Conservation (phyloP, 805 yeast genomes). For the Lipomyces orientalis region DNA sequence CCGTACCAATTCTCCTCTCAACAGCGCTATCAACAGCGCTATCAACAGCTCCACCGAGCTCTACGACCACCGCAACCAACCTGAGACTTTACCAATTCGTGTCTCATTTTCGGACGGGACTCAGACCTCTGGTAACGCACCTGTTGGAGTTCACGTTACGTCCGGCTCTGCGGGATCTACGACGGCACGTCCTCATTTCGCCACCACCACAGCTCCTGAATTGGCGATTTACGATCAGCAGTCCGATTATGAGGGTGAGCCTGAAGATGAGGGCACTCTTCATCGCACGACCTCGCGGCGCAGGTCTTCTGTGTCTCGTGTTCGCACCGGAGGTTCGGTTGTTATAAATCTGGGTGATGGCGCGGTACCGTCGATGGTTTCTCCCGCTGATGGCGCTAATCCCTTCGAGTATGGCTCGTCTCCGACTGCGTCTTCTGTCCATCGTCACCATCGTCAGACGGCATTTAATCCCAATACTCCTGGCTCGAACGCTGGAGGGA, state of each 20-base stretch:
- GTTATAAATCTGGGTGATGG: conserved; percentile 4
- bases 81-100: conserved; percentile 51
- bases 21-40: neutral
- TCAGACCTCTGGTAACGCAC: neutral
- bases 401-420: conserved; percentile 7
- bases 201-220: conserved; percentile 21
- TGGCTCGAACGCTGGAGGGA: neutral
- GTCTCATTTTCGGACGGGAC: conserved; percentile 30
- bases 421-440: neutral
- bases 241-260: conserved; percentile 26
- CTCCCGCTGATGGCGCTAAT: neutral
- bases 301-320: neutral
- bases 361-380: neutral
- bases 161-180: conserved; percentile 21
- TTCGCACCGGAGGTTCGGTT: conserved; percentile 8
- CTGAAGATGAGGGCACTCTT: neutral
- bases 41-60: conserved; percentile 41
- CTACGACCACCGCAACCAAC: conserved; percentile 57
- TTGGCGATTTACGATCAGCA: conserved; percentile 15
- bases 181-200: conserved; percentile 19
- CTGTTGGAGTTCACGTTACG: neutral
- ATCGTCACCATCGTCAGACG: conserved; percentile 22
- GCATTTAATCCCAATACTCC: conserved; percentile 10
- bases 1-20: conserved; percentile 31
- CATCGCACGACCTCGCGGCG: neutral